Evolutionary conservation across 441 rosid species (phyloP).

Genomic region (Gossypium aridum): DNA sequence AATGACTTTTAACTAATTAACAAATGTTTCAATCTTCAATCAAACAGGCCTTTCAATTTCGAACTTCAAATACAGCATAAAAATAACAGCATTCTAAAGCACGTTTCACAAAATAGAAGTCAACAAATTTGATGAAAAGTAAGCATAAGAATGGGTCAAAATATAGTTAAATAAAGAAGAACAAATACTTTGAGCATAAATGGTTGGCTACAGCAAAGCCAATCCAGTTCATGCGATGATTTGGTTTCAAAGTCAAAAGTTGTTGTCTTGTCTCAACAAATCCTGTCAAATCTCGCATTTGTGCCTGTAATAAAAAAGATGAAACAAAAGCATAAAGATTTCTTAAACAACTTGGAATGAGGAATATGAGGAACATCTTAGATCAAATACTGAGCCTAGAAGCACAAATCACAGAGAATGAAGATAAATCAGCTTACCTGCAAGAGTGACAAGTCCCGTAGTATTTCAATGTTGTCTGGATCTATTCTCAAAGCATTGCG

Average conservation of each 20-base stretch:
- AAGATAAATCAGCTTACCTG: constrained; percentile 47
- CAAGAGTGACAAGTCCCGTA: constrained; percentile 90
- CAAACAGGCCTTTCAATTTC: background rate
- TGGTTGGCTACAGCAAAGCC: constrained; percentile 99
- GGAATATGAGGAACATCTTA: background rate
- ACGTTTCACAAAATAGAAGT: background rate
- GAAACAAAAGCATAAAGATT: background rate
- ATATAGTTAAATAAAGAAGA: constrained; percentile 14
- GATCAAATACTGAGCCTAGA: background rate
- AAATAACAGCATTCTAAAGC: background rate
- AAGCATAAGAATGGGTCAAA: background rate
- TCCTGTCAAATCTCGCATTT: constrained; percentile 97
- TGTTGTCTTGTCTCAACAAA: constrained; percentile 98
- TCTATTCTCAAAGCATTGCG: constrained; percentile 92
- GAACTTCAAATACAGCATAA: background rate
- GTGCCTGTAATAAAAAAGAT: constrained; percentile 64
- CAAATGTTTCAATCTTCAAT: background rate
- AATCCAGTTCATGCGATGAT: constrained; percentile 99
- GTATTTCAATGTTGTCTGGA: constrained; percentile 96
- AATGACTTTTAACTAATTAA: background rate
- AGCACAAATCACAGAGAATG: background rate
- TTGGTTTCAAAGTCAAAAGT: constrained; percentile 92
- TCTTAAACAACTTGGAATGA: background rate
- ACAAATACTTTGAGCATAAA: constrained; percentile 64
- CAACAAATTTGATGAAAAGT: background rate